A percentile compares a stretch with the other conserved stretches of the same genome.
These are phyloP conservation scores for Elaeagnus macrophylla DNA, from an alignment of 306 rosid genomes.

Conservation along the genomic window DNA sequence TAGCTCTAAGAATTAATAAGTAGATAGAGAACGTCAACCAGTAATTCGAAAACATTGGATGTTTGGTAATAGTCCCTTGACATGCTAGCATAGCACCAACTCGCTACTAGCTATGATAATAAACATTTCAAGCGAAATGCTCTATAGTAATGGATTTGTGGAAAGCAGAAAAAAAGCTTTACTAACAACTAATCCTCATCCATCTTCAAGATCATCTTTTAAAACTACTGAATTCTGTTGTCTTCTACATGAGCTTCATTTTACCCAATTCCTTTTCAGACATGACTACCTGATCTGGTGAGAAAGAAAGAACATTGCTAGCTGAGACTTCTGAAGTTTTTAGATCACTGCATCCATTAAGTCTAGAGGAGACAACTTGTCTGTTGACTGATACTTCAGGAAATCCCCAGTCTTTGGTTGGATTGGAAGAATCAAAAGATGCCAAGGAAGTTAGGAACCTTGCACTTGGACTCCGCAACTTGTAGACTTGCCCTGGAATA, in stretches of 20 bases:
- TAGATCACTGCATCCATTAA: conserved; percentile 23
- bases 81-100: too few relatives aligned
- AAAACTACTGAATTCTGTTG: too few relatives aligned
- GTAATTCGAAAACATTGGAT: too few relatives aligned
- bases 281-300: conserved; percentile 25
- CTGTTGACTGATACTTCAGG: conserved; percentile 44
- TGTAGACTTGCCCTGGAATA: conserved; percentile 61
- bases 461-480: conserved; percentile 61
- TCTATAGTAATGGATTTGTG: neutral
- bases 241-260: too few relatives aligned
- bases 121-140: neutral
- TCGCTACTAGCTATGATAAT: too few relatives aligned
- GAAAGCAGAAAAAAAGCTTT: neutral
- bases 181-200: neutral
- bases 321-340: conserved; percentile 19
- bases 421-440: conserved; percentile 70
- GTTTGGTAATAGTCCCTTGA: too few relatives aligned
- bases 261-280: conserved; percentile 38
- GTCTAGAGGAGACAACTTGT: conserved; percentile 13
- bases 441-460: conserved; percentile 52
- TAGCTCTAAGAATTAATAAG: too few relatives aligned
- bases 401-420: conserved; percentile 78
- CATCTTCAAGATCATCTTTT: too few relatives aligned
- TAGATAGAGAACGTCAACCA: too few relatives aligned
- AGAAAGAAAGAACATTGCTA: conserved; percentile 22